Evolutionary conservation across 83 land plant genomes (phyloP).

Genomic region (Picea abies): DNA sequence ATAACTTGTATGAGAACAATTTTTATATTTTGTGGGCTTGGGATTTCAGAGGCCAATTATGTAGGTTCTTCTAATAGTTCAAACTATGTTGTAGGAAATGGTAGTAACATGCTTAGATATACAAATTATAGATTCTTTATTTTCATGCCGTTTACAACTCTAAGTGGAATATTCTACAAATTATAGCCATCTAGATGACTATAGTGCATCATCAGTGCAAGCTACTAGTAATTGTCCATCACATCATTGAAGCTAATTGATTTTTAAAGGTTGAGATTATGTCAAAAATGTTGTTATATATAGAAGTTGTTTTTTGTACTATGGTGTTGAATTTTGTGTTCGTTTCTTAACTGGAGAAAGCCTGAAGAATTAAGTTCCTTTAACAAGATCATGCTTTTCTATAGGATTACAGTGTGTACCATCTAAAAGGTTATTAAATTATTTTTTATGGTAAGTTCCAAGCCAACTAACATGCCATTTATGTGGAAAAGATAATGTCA

Average conservation of each 20-base stretch:
- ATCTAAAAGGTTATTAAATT: not conserved
- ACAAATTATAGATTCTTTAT: too few species aligned
- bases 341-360: too few species aligned
- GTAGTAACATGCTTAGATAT: not conserved
- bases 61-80: too few species aligned
- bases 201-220: not conserved
- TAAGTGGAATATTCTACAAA: not conserved
- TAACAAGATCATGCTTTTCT: not conserved
- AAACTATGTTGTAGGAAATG: not conserved
- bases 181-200: not conserved
- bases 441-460: not conserved
- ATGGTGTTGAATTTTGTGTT: too few species aligned
- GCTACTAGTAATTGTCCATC: not conserved
- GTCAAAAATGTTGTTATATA: too few species aligned
- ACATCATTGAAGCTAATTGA: not conserved
- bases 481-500: slow-evolving; percentile 47
- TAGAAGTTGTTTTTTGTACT: too few species aligned
- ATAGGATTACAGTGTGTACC: not conserved
- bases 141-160: not conserved
- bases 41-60: too few species aligned
- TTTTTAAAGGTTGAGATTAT: not conserved
- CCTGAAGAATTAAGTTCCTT: too few species aligned
- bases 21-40: too few species aligned
- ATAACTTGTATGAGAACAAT: too few species aligned
- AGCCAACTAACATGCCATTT: slow-evolving; percentile 3